A percentile compares a stretch with the other conserved stretches of the same genome.
These are phyloP conservation scores for Sarocladiaceae sp. DNA, from an alignment of 2,329 filamentous ascomycete species.

Conservation along the genomic window DNA sequence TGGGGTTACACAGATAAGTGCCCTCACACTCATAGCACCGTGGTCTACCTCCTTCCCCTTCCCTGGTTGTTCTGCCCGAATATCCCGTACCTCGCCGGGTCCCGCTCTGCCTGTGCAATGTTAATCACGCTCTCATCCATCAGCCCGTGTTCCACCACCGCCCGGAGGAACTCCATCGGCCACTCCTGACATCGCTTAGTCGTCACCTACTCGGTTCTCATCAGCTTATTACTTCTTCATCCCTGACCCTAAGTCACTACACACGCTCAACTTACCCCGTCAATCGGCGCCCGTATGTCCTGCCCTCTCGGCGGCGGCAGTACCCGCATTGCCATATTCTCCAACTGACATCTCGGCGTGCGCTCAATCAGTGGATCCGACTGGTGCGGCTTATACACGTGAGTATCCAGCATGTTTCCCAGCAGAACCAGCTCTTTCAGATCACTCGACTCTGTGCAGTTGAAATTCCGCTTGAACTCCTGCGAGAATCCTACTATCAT, in stretches of 20 bases:
- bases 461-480: slow-evolving; percentile 8
- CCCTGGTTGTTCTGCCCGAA: slow-evolving; percentile 1
- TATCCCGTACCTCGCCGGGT: not conserved
- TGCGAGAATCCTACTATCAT: slow-evolving; percentile 1
- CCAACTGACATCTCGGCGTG: not conserved
- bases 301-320: slow-evolving; percentile 4
- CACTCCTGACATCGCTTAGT: slow-evolving; percentile 9
- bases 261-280: not conserved
- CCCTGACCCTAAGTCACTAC: not conserved
- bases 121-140: not conserved
- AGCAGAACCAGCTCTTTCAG: not conserved
- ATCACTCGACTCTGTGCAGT: not conserved
- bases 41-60: not conserved
- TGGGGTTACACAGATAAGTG: too few relatives aligned
- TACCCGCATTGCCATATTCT: not conserved
- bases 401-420: not conserved
- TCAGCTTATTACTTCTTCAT: not conserved
- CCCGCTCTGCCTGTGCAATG: slow-evolving; percentile 1
- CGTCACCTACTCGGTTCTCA: not conserved
- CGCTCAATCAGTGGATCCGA: not conserved
- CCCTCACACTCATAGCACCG: too few relatives aligned
- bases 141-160: not conserved
- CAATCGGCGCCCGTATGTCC: slow-evolving; percentile 3
- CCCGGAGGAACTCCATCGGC: slow-evolving; percentile 7
- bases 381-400: not conserved